Evolutionary conservation across 2,329 filamentous ascomycete genomes (phyloP).

Genomic region (Rugonectria rugulosa): DNA sequence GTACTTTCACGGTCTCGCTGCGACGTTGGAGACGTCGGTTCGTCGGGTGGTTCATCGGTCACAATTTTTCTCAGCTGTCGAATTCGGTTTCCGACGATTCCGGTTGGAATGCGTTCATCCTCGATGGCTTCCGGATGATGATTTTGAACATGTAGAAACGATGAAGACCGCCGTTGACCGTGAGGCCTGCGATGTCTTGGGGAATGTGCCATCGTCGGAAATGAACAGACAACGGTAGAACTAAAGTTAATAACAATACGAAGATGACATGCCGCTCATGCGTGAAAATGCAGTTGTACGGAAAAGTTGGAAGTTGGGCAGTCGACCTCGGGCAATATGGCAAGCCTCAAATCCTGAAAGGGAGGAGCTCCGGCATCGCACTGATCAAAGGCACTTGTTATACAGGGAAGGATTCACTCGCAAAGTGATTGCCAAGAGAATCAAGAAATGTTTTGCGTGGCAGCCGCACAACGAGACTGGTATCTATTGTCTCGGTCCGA

Average conservation of each 20-base stretch:
- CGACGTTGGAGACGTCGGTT: conserved; percentile 14
- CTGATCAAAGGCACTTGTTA: conserved; percentile 19
- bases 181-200: conserved; percentile 15
- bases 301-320: conserved; percentile 10
- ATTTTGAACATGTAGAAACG: conserved; percentile 12
- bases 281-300: conserved; percentile 10
- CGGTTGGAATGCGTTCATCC: conserved; percentile 32
- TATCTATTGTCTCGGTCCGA: conserved; percentile 47
- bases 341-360: conserved; percentile 10
- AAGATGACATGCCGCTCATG: conserved; percentile 17
- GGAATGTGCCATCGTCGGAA: conserved; percentile 24
- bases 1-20: conserved; percentile 35
- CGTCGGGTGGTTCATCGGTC: conserved; percentile 17
- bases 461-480: conserved; percentile 43
- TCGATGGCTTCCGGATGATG: conserved; percentile 3
- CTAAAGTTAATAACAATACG: conserved; percentile 16
- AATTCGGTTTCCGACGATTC: conserved; percentile 41
- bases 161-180: conserved; percentile 9
- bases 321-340: conserved; percentile 14
- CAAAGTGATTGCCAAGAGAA: conserved; percentile 16
- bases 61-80: conserved; percentile 38
- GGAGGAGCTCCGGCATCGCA: conserved; percentile 22
- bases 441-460: conserved; percentile 17
- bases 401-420: conserved; percentile 31
- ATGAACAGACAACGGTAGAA: conserved; percentile 2